These are phyloP conservation scores for Meyerozyma carpophila DNA, from an alignment of 1,139 yeast genomes.

Conservation along the genomic window DNA sequence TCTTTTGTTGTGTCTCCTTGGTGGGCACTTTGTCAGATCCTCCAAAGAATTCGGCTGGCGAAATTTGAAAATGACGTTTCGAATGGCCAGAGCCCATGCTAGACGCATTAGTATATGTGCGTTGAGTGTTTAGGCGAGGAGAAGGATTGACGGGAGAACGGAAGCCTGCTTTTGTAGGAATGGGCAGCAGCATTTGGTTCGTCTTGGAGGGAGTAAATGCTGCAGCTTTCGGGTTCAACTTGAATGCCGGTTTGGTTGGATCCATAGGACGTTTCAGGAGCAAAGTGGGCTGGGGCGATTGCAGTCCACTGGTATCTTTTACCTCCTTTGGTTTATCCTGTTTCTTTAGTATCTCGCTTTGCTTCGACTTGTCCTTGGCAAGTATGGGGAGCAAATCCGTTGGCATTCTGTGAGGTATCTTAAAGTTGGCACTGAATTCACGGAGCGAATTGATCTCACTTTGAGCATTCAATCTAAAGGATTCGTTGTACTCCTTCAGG, in stretches of 20 bases:
- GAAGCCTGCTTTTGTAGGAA: conserved; percentile 23
- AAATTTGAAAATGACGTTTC: conserved; percentile 37
- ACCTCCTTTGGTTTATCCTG: conserved; percentile 24
- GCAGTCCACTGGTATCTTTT: conserved; percentile 10
- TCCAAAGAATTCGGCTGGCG: conserved; percentile 47
- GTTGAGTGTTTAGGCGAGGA: conserved; percentile 29
- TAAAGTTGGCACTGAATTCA: conserved; percentile 79
- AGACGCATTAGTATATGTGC: conserved; percentile 25
- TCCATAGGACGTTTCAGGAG: conserved; percentile 31
- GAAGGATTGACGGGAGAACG: conserved; percentile 28
- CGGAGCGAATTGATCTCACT: conserved; percentile 74
- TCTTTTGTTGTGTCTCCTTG: conserved; percentile 32
- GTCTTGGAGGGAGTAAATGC: conserved; percentile 55
- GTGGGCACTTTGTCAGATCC: conserved; percentile 43
- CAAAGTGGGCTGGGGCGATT: neutral
- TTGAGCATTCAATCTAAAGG: conserved; percentile 49
- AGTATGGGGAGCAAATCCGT: conserved; percentile 71
- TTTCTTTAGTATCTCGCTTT: conserved; percentile 50
- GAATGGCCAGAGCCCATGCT: conserved; percentile 12
- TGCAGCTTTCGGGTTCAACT: conserved; percentile 67
- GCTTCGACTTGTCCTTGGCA: conserved; percentile 61
- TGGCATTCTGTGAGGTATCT: conserved; percentile 71
- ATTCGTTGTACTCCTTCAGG: conserved; percentile 23
- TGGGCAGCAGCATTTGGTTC: conserved; percentile 23
- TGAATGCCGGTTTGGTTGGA: conserved; percentile 54